phyloP scores from a whole-genome alignment of 2,329 filamentous ascomycete species.

The Colletotrichum magnum region DNA sequence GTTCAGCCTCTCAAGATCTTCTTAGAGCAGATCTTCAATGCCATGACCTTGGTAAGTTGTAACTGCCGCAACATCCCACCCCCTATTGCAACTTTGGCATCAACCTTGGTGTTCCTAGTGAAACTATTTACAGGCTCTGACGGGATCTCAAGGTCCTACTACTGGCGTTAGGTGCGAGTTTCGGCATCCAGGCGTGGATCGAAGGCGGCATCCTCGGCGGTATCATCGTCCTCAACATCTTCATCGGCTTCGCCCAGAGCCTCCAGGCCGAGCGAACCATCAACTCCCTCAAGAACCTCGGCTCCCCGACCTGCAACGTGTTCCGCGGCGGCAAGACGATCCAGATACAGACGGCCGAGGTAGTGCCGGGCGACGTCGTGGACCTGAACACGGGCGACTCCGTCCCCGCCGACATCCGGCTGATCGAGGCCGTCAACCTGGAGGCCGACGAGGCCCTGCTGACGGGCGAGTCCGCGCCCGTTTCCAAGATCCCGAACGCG shows the following conservation, averaged over 20 bases:
- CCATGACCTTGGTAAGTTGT: conserved; percentile 69
- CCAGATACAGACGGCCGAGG: conserved; percentile 66
- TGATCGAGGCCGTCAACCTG: conserved; percentile 63
- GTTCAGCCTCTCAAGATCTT: conserved; percentile 72
- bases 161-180: conserved; percentile 48
- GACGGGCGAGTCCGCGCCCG: conserved; percentile 74
- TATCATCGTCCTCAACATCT: conserved; percentile 66
- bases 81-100: too few relatives aligned
- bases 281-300: conserved; percentile 64
- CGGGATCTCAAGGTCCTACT: neutral
- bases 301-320: conserved; percentile 64
- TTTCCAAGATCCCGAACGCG: conserved; percentile 64
- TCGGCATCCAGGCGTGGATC: conserved; percentile 67
- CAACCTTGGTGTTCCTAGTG: too few relatives aligned
- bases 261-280: conserved; percentile 70
- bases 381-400: conserved; percentile 66
- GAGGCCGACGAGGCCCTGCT: conserved; percentile 72
- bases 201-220: conserved; percentile 68
- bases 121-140: neutral
- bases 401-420: conserved; percentile 57
- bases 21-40: conserved; percentile 73
- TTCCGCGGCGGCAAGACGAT: conserved; percentile 64
- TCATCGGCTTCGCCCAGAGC: conserved; percentile 69
- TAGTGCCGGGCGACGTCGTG: conserved; percentile 72
- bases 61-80: neutral